Conservation (phyloP, 768 basidiomycete species). For the Cystoderma amianthinum region DNA sequence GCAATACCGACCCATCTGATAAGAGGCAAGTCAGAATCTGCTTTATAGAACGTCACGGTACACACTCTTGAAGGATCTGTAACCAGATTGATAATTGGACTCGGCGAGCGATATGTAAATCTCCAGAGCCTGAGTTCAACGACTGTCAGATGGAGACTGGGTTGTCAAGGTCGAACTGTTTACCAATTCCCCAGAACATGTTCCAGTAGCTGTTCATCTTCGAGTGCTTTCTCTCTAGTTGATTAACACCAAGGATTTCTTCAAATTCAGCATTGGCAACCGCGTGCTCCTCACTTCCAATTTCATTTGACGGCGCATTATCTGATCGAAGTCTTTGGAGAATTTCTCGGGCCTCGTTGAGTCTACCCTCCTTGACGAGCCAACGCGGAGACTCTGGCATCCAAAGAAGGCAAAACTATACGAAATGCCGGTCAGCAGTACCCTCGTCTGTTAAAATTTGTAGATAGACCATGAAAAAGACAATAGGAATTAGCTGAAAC, state of each 20-base stretch:
- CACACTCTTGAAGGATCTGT: slow-evolving; percentile 36
- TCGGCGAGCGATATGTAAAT: slow-evolving; percentile 32
- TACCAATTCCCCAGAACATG: slow-evolving; percentile 37
- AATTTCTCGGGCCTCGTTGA: slow-evolving; percentile 27
- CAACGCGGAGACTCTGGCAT: slow-evolving; percentile 31
- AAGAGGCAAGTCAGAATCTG: neutral
- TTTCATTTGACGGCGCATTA: slow-evolving; percentile 6
- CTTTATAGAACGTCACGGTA: slow-evolving; percentile 1
- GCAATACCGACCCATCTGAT: slow-evolving; percentile 38
- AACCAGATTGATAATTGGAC: slow-evolving; percentile 37
- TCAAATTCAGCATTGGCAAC: slow-evolving; percentile 24
- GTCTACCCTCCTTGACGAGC: slow-evolving; percentile 31
- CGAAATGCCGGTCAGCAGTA: neutral
- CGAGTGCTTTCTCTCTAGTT: slow-evolving; percentile 30
- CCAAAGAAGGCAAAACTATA: slow-evolving; percentile 23
- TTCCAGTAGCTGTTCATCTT: slow-evolving; percentile 33
- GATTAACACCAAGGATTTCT: slow-evolving; percentile 28
- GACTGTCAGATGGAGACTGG: neutral
- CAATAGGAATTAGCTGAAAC: slow-evolving; percentile 33
- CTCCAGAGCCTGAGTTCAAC: slow-evolving; percentile 17
- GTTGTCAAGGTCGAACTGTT: neutral
- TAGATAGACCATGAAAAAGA: slow-evolving; percentile 27
- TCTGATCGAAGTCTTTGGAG: slow-evolving; percentile 24
- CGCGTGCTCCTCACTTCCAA: slow-evolving; percentile 11
- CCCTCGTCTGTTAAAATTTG: neutral